These are phyloP conservation scores for Prunus kanzakura DNA, from an alignment of 306 rosid species.

Conservation along the genomic window DNA sequence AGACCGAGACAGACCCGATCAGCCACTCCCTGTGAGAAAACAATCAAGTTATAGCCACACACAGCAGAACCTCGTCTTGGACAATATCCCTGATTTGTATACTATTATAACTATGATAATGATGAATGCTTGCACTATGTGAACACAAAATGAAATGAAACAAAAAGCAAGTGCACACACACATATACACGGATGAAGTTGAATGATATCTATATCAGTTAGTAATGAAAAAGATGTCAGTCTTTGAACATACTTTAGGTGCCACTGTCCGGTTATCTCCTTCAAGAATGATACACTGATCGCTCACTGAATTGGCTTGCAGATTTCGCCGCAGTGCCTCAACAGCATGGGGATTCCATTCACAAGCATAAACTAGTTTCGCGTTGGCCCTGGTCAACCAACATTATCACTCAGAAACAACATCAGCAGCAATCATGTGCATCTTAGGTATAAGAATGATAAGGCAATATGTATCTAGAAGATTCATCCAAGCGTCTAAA, in stretches of 20 bases:
- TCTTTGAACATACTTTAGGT: constrained; percentile 53
- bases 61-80: constrained; percentile 2
- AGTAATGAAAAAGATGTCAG: not conserved
- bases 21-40: constrained; percentile 63
- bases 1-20: constrained; percentile 96
- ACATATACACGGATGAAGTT: too few relatives aligned
- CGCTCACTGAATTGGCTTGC: constrained; percentile 58
- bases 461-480: not conserved
- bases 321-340: constrained; percentile 77
- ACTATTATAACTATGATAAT: too few relatives aligned
- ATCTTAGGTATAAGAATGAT: not conserved
- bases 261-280: constrained; percentile 85
- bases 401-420: constrained; percentile 22
- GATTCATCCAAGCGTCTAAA: not conserved
- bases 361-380: constrained; percentile 85
- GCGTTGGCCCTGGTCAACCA: constrained; percentile 74
- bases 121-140: not conserved
- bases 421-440: not conserved
- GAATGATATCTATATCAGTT: not conserved
- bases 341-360: constrained; percentile 87
- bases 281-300: constrained; percentile 69
- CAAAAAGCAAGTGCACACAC: not conserved
- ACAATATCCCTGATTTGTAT: not conserved
- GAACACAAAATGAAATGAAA: not conserved
- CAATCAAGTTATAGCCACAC: constrained; percentile 12